phyloP scores from a whole-genome alignment of 441 rosid species.

The Capsella rubella region DNA sequence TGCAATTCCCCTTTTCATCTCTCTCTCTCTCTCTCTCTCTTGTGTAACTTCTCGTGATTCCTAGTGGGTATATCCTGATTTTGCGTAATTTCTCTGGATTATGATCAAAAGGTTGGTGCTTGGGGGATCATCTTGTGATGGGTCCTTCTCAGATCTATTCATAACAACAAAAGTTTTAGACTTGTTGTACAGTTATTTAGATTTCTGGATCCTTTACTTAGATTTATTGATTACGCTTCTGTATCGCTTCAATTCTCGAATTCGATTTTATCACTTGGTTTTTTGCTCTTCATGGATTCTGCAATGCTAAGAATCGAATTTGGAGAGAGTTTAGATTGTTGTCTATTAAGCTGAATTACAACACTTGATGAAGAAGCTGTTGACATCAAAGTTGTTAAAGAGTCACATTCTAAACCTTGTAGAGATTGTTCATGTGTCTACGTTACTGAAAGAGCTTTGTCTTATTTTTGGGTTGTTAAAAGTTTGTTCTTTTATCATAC shows the following conservation, averaged over 20 bases:
- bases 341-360: neutral
- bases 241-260: neutral
- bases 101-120: conserved; percentile 32
- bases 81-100: conserved; percentile 3
- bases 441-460: neutral
- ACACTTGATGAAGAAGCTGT: neutral
- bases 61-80: conserved; percentile 22
- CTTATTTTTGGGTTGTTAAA: neutral
- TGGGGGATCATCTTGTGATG: conserved; percentile 17
- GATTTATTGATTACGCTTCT: neutral
- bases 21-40: neutral
- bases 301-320: neutral
- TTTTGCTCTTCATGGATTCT: neutral
- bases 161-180: neutral
- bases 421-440: neutral
- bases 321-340: neutral
- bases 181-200: conserved; percentile 11
- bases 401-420: neutral
- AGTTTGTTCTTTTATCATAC: neutral
- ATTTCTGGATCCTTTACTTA: neutral
- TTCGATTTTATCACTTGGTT: neutral
- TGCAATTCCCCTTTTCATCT: neutral
- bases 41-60: neutral
- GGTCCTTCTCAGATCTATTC: conserved; percentile 33
- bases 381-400: neutral